A percentile compares a stretch with the other conserved stretches of the same genome.
Conservation (phyloP, 129 eudicot genomes). For the Tagetes patula region DNA sequence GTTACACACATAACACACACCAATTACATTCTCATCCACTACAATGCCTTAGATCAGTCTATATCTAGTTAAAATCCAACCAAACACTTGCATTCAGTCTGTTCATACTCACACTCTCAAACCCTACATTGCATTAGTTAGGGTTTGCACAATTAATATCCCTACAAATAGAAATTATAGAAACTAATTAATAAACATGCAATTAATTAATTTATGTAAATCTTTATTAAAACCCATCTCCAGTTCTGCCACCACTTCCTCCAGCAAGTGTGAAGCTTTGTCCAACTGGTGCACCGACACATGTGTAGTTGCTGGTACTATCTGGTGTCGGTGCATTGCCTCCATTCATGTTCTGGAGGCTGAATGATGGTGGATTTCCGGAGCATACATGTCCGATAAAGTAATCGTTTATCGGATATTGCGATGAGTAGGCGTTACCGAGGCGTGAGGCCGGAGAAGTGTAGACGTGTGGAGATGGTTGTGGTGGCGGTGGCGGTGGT, state of each 20-base stretch:
- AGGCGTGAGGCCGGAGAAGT: slow-evolving; percentile 49
- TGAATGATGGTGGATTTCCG: slow-evolving; percentile 29
- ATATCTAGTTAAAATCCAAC: slow-evolving; percentile 37
- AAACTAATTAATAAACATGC: background rate
- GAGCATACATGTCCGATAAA: slow-evolving; percentile 61
- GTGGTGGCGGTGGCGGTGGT: slow-evolving; percentile 42
- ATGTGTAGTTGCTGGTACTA: slow-evolving; percentile 54
- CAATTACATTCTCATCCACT: slow-evolving; percentile 30
- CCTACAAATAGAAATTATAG: slow-evolving; percentile 27
- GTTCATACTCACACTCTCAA: slow-evolving; percentile 28
- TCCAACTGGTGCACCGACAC: slow-evolving; percentile 84
- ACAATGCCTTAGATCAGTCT: slow-evolving; percentile 26
- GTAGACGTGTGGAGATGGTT: slow-evolving; percentile 45
- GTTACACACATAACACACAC: slow-evolving; percentile 41
- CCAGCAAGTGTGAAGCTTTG: slow-evolving; percentile 38
- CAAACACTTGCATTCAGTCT: slow-evolving; percentile 22
- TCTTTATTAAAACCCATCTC: slow-evolving; percentile 38
- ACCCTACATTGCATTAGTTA: slow-evolving; percentile 14
- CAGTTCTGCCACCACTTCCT: slow-evolving; percentile 45
- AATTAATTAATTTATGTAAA: too few relatives aligned
- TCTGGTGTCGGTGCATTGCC: slow-evolving; percentile 25
- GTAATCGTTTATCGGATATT: slow-evolving; percentile 56
- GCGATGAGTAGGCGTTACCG: slow-evolving; percentile 46
- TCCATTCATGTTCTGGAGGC: slow-evolving; percentile 15
- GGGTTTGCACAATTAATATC: slow-evolving; percentile 22